These are phyloP conservation scores for Phaseolus lunatus DNA, from an alignment of 306 rosid genomes.

Conservation along the genomic window DNA sequence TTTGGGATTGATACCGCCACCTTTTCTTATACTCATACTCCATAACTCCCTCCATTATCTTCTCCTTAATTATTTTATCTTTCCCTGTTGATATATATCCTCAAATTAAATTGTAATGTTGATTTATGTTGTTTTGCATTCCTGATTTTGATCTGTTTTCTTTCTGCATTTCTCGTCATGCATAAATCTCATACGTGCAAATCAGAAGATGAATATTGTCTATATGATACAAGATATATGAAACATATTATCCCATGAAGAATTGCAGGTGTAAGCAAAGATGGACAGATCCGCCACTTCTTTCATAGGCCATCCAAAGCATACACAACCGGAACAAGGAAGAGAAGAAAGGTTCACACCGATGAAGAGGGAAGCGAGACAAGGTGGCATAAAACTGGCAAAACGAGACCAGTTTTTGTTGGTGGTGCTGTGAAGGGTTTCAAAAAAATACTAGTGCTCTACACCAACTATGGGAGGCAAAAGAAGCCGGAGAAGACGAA, in stretches of 20 bases:
- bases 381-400: constrained; percentile 96
- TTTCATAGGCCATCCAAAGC: constrained; percentile 92
- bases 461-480: constrained; percentile 90
- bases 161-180: background rate
- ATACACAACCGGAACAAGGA: constrained; percentile 89
- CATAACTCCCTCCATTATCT: background rate
- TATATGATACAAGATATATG: background rate
- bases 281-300: constrained; percentile 81
- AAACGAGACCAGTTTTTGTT: constrained; percentile 68
- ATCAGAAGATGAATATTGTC: background rate
- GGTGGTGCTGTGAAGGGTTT: constrained; percentile 71
- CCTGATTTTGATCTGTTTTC: background rate
- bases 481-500: constrained; percentile 86
- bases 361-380: constrained; percentile 85
- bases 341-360: constrained; percentile 81
- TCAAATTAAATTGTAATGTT: background rate
- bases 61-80: background rate
- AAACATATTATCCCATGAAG: background rate
- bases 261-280: constrained; percentile 77
- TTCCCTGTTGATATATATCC: background rate
- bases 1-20: background rate
- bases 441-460: constrained; percentile 87
- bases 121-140: background rate
- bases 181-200: background rate
- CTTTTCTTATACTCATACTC: background rate